Evolutionary conservation across 2,329 filamentous ascomycete species (phyloP).

Genomic region (Fusarium chaquense): DNA sequence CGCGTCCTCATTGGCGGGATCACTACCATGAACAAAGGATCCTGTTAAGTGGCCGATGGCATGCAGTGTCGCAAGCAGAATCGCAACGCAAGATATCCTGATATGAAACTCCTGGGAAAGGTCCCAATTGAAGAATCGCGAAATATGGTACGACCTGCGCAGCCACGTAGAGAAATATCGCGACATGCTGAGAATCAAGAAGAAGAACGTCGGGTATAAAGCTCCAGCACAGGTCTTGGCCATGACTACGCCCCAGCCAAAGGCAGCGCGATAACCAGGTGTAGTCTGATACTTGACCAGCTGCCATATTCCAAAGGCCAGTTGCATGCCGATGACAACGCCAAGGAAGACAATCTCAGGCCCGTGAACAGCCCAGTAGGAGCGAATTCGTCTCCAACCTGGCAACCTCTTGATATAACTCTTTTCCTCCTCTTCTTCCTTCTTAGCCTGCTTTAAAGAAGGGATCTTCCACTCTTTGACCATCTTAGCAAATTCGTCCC

Average conservation of each 20-base stretch:
- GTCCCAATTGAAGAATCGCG: conserved; percentile 69
- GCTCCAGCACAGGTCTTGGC: conserved; percentile 67
- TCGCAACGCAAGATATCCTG: conserved; percentile 63
- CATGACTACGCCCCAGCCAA: conserved; percentile 68
- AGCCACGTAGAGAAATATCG: conserved; percentile 66
- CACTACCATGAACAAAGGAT: conserved; percentile 64
- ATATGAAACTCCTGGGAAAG: conserved; percentile 67
- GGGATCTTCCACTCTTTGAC: conserved; percentile 62
- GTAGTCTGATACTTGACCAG: conserved; percentile 64
- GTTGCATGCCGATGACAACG: conserved; percentile 60
- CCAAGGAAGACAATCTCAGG: conserved; percentile 63
- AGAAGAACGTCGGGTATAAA: conserved; percentile 69
- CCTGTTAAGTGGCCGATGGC: conserved; percentile 66
- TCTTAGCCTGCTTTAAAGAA: conserved; percentile 60
- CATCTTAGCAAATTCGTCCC: conserved; percentile 59
- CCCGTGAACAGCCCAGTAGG: conserved; percentile 68
- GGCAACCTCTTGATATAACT: conserved; percentile 61
- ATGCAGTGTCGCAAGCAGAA: conserved; percentile 65
- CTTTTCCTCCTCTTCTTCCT: conserved; percentile 60
- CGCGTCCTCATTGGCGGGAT: conserved; percentile 56
- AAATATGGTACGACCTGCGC: conserved; percentile 63
- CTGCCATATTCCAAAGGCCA: conserved; percentile 68
- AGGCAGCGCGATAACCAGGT: conserved; percentile 59
- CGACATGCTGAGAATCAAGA: conserved; percentile 69
- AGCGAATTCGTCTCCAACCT: conserved; percentile 59